Evolutionary conservation across 257 asterid genomes (phyloP).

Genomic region (Jasminum sambac): DNA sequence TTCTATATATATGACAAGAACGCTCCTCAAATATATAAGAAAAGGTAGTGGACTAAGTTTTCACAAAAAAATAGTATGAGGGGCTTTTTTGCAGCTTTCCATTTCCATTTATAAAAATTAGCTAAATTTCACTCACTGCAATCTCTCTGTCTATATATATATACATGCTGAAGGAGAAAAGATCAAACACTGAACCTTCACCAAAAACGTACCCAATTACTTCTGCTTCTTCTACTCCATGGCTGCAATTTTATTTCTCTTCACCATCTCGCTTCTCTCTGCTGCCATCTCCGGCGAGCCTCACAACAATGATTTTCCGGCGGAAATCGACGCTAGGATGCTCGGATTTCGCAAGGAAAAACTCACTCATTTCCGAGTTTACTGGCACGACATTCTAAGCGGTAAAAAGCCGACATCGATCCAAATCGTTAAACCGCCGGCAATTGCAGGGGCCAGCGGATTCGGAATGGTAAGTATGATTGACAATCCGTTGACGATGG

Average conservation of each 20-base stretch:
- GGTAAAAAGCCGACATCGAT: slow-evolving; percentile 39
- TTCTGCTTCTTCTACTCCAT: slow-evolving; percentile 16
- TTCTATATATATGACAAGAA: too few relatives aligned
- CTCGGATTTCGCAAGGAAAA: slow-evolving; percentile 36
- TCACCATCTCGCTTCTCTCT: slow-evolving; percentile 29
- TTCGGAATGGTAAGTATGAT: slow-evolving; percentile 51
- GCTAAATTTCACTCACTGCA: too few relatives aligned
- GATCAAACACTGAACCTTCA: too few relatives aligned
- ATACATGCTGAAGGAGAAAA: too few relatives aligned
- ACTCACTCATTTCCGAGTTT: slow-evolving; percentile 37
- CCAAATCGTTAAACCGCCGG: slow-evolving; percentile 21
- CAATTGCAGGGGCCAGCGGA: not conserved
- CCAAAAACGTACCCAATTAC: not conserved
- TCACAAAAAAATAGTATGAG: too few relatives aligned
- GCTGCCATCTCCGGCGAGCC: not conserved
- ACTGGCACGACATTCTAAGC: slow-evolving; percentile 48
- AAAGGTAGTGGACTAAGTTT: too few relatives aligned
- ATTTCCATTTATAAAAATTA: too few relatives aligned
- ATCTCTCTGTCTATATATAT: too few relatives aligned
- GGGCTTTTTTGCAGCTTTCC: too few relatives aligned
- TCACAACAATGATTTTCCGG: not conserved
- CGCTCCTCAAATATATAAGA: too few relatives aligned
- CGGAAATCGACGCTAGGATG: slow-evolving; percentile 17
- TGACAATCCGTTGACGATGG: slow-evolving; percentile 51
- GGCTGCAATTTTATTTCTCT: slow-evolving; percentile 26